A percentile compares a stretch with the other conserved stretches of the same genome.
Evolutionary conservation across 257 asterid species (phyloP).

Genomic region (Mitragyna speciosa): DNA sequence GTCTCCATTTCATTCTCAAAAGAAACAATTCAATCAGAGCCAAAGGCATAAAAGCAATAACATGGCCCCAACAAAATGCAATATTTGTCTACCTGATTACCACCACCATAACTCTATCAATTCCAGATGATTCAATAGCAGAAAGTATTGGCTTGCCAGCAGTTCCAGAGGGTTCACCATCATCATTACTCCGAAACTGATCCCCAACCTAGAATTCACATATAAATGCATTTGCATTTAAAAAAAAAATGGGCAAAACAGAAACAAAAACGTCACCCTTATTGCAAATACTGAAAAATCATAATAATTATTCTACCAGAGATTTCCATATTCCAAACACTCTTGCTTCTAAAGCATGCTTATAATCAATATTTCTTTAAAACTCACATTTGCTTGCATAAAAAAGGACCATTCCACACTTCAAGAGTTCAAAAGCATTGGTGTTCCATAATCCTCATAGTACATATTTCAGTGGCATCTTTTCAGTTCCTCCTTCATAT

Average conservation of each 20-base stretch:
- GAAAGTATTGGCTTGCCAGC: constrained; percentile 96
- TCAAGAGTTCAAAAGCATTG: too few relatives aligned
- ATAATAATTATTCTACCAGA: background rate
- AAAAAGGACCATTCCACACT: too few relatives aligned
- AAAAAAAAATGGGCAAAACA: background rate
- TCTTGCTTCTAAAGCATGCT: background rate
- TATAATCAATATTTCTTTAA: too few relatives aligned
- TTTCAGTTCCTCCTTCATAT: too few relatives aligned
- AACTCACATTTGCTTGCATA: too few relatives aligned
- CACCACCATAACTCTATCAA: constrained; percentile 90
- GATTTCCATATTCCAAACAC: background rate
- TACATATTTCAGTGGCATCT: too few relatives aligned
- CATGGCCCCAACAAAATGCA: background rate
- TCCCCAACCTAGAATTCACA: constrained; percentile 66
- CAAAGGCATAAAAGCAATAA: background rate
- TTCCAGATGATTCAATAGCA: constrained; percentile 77
- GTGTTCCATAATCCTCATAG: too few relatives aligned
- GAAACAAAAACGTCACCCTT: background rate
- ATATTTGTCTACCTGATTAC: constrained; percentile 57
- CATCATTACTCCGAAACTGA: constrained; percentile 83
- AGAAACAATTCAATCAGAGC: background rate
- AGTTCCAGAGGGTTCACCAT: constrained; percentile 97
- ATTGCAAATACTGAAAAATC: background rate
- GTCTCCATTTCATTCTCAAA: background rate
- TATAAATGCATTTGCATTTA: constrained; percentile 1